Base-by-base conservation (phyloP, 1,284 basidiomycete species). In the Coniferiporia weirii region DNA sequence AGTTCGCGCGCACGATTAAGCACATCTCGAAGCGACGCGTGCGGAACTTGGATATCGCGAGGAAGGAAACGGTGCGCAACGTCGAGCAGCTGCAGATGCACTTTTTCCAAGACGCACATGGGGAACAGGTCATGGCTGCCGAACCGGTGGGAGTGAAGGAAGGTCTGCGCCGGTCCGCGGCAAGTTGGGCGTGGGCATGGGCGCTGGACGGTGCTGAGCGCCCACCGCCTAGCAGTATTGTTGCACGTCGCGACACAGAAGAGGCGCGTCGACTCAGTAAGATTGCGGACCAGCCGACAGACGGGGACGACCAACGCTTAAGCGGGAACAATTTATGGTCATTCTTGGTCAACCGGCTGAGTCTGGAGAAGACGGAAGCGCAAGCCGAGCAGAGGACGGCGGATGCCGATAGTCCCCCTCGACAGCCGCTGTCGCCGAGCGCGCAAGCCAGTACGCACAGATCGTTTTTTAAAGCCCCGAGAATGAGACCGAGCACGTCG, bases 201-300 rank as follows among this genome's bases (percentile, higher is more conserved):
- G 85, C 83, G 19, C 69, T 91, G 57, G 85, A 89, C 64, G 78
- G 73, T n/a, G 77, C 84, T 54, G 91, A 93, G 70, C 76, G 76
- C 32, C 91, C 91, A 5, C 91, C 91, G 7, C 85, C 91, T 3
- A 89, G 87, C 65, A 91, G 89, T 62, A 90, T 93, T 64, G 87
- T 88, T 35, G 84, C 88, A 35, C 75, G 91, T 58, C 73, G 89
- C 53, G 91, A 93, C 66, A 91, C 89, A 2, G 75, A 77, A 45
- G 89, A 93, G 71, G 89, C 90, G 17, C 75, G 83, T 22, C 73
- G 79, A 66, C 74, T 92, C 43, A 87, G 87, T 22, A 78, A 77
- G 57, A 77, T 89, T 50, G 89, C 89, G 10, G 89, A 91, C 67
- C 77, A 81, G 66, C 76, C 80, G 17, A 73, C 83, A 49, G 64